These are phyloP conservation scores for Dioszegia hungarica DNA, from an alignment of 768 basidiomycete genomes.

Conservation along the genomic window DNA sequence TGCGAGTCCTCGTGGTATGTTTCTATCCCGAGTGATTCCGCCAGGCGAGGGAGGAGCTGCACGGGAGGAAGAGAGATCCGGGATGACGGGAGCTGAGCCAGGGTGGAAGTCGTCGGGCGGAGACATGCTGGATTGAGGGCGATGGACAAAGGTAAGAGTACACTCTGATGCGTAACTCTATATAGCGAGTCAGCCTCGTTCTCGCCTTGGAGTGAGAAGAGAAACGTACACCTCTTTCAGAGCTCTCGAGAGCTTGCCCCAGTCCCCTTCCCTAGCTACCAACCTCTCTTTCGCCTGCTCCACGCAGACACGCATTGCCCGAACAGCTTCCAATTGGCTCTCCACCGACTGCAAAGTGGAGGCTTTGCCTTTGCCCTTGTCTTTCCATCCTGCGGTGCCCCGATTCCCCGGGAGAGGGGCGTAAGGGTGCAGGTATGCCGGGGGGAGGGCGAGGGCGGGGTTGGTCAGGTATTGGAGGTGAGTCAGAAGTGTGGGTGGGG, in stretches of 20 bases:
- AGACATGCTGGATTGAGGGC: background rate
- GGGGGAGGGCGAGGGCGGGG: constrained; percentile 1
- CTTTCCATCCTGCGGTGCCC: background rate
- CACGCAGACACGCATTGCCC: background rate
- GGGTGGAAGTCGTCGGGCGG: background rate
- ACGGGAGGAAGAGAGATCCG: constrained; percentile 12
- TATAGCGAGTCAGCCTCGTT: background rate
- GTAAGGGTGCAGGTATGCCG: constrained; percentile 29
- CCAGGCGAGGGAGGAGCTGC: constrained; percentile 22
- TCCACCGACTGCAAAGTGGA: background rate
- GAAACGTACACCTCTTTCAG: constrained; percentile 30
- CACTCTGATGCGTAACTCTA: constrained; percentile 22
- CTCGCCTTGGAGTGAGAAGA: background rate
- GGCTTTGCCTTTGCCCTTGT: constrained; percentile 14
- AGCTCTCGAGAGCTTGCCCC: constrained; percentile 18
- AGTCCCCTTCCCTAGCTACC: constrained; percentile 10
- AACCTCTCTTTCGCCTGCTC: constrained; percentile 4
- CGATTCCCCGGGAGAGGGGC: constrained; percentile 5
- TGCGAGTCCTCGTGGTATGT: constrained; percentile 41
- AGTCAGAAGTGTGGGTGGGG: background rate
- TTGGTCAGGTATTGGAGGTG: constrained; percentile 4
- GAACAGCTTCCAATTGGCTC: constrained; percentile 7
- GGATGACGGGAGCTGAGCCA: constrained; percentile 18
- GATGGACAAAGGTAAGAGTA: constrained; percentile 5
- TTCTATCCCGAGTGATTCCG: constrained; percentile 24